Evolutionary conservation across 2,329 filamentous ascomycete species (phyloP), one percentile per base, ranked within the genome.

Genomic region (Colletotrichum orbiculare): DNA sequence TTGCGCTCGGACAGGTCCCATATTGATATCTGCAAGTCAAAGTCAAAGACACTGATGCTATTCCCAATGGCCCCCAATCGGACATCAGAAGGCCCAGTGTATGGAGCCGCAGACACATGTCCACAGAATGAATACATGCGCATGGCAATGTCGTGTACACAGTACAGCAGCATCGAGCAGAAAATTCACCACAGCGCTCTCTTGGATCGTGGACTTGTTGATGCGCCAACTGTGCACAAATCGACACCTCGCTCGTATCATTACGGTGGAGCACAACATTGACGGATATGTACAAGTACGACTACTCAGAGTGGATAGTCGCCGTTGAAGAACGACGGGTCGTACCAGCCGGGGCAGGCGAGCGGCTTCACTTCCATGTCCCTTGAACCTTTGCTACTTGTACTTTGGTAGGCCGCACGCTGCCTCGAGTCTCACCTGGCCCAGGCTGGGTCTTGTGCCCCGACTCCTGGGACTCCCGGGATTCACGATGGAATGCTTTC

Each of bases 251-350:
- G 45, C 42, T 62, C 52, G 33, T 57, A 48, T 53, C 60, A 64
- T 60, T 55, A 50, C 39, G 41, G 62, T 54, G 62, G 57, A 48
- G 25, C 25, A 25, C 25, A 25, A 25, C 25, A 25, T 25, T 25
- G 33, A 45, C 9, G 25, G 9, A 42, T 39, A 38, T 38, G 56
- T 33, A 34, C 13, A 33, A 43, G 43, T 11, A 45, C n/a, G n/a
- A 15, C 37, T 33, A 17, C 17, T 17, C 17, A 17, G 53, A 25
- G 3, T 25, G 25, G 25, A 25, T 25, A 25, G 25, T 25, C 25
- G 46, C 58, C 58, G 47, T 62, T 57, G 58, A 61, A 62, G 63
- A 66, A 57, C 52, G 46, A 66, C 41, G 62, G 58, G 52, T 37
- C 35, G 37, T 37, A 46, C 15, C 45, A 37, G 57, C 37, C 34